Conservation (phyloP, 2,329 filamentous ascomycete species). For the Fusarium fujikuroi region DNA sequence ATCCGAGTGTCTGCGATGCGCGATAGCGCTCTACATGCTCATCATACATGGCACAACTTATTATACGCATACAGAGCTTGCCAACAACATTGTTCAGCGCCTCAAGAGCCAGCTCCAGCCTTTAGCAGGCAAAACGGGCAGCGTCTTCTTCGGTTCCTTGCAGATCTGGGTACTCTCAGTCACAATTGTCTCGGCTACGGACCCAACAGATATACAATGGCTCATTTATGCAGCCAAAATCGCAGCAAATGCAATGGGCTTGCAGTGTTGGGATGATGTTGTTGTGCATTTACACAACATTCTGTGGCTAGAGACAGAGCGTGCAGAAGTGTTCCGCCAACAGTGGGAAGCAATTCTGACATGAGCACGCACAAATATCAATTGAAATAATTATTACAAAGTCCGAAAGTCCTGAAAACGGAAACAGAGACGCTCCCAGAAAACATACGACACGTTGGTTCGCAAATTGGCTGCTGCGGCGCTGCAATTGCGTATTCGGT, state of each 20-base stretch:
- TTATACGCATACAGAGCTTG: conserved; percentile 60
- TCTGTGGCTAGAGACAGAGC: conserved; percentile 33
- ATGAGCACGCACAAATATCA: not conserved
- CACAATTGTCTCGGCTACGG: conserved; percentile 52
- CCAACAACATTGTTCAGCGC: conserved; percentile 48
- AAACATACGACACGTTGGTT: not conserved
- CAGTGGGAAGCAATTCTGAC: conserved; percentile 29
- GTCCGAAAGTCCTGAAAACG: not conserved
- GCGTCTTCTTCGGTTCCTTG: conserved; percentile 40
- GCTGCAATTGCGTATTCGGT: conserved; percentile 20
- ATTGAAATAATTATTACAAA: not conserved
- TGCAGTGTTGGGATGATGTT: conserved; percentile 35
- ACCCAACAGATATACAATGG: conserved; percentile 45
- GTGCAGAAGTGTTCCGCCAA: conserved; percentile 20
- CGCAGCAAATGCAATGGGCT: not conserved
- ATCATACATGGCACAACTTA: conserved; percentile 65
- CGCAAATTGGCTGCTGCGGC: not conserved
- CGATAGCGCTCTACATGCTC: conserved; percentile 62
- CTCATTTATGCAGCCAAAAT: conserved; percentile 43
- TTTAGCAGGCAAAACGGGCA: conserved; percentile 1
- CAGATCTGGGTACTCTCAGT: conserved; percentile 56
- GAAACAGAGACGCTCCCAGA: not conserved
- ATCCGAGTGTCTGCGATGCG: conserved; percentile 59
- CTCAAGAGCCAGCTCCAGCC: conserved; percentile 48
- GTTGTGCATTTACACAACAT: conserved; percentile 17